Evolutionary conservation across 129 eudicot species (phyloP).

Genomic region (Apium graveolens): DNA sequence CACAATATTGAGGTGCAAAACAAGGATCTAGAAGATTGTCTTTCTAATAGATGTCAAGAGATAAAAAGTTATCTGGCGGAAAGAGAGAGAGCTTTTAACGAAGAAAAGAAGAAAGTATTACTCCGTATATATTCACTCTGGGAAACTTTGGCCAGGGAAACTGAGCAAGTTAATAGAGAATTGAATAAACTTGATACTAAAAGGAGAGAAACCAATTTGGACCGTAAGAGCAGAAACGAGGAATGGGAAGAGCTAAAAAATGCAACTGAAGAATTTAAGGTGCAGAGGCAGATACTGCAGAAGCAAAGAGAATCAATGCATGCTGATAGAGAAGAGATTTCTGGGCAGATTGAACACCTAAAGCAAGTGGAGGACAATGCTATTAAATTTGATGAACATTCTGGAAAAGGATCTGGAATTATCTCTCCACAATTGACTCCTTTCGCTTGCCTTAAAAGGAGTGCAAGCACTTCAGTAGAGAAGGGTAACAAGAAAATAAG

Average conservation of each 20-base stretch:
- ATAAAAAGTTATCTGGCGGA: conserved; percentile 56
- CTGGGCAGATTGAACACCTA: conserved; percentile 57
- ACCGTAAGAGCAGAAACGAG: conserved; percentile 64
- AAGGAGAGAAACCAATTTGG: conserved; percentile 59
- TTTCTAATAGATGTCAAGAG: conserved; percentile 75
- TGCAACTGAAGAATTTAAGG: conserved; percentile 64
- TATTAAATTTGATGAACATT: conserved; percentile 4
- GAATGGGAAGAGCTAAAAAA: conserved; percentile 80
- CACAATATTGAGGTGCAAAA: conserved; percentile 60
- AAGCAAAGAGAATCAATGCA: conserved; percentile 72
- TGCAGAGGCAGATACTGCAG: conserved; percentile 75
- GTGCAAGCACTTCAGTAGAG: conserved; percentile 66
- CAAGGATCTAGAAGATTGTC: conserved; percentile 57
- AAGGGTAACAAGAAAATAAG: conserved; percentile 51
- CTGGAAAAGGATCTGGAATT: conserved; percentile 26
- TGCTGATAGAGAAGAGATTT: conserved; percentile 57
- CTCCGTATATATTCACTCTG: conserved; percentile 42
- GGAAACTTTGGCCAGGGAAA: conserved; percentile 60
- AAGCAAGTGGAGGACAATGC: conserved; percentile 53
- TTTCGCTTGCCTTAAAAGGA: conserved; percentile 68
- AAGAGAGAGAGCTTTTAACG: conserved; percentile 59
- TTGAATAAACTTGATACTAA: conserved; percentile 55
- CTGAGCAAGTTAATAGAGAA: conserved; percentile 56
- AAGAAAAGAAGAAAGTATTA: conserved; percentile 70
- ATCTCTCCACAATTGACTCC: conserved; percentile 47